Evolutionary conservation across 2,329 filamentous ascomycete species (phyloP).

Genomic region (Cercospora berteroae): DNA sequence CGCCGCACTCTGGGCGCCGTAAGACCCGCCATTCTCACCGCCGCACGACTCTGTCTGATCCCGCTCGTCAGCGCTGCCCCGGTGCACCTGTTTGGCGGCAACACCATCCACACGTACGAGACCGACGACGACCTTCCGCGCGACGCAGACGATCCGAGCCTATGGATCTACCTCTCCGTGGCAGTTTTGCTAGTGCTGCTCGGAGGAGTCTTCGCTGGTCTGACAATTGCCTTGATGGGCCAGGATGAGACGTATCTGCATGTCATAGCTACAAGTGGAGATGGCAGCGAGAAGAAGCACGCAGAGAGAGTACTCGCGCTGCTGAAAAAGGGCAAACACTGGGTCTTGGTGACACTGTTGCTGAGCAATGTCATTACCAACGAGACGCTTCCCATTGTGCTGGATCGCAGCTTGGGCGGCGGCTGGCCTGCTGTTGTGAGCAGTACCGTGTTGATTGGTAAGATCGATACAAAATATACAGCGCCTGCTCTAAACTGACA

Average conservation of each 20-base stretch:
- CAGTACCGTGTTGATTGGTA: conserved; percentile 91
- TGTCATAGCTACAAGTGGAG: conserved; percentile 82
- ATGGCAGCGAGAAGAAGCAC: conserved; percentile 81
- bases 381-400: conserved; percentile 89
- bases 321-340: conserved; percentile 88
- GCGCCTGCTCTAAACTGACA: neutral
- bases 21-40: conserved; percentile 24
- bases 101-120: conserved; percentile 13
- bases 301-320: conserved; percentile 77
- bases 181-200: conserved; percentile 79
- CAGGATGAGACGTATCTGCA: conserved; percentile 96
- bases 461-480: conserved; percentile 29
- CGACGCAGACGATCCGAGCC: conserved; percentile 53
- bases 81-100: conserved; percentile 11
- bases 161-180: conserved; percentile 79
- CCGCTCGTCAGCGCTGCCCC: conserved; percentile 26
- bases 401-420: conserved; percentile 89
- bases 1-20: conserved; percentile 12
- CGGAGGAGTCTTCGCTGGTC: conserved; percentile 88
- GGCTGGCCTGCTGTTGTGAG: conserved; percentile 92
- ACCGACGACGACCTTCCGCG: conserved; percentile 30
- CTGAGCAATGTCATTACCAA: conserved; percentile 98
- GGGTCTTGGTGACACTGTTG: conserved; percentile 92
- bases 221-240: conserved; percentile 83
- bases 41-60: conserved; percentile 24